A percentile compares a stretch with the other conserved stretches of the same genome.
These are phyloP conservation scores for Aspergillus ellipticus DNA, from an alignment of 495 filamentous ascomycete genomes.

Conservation along the genomic window DNA sequence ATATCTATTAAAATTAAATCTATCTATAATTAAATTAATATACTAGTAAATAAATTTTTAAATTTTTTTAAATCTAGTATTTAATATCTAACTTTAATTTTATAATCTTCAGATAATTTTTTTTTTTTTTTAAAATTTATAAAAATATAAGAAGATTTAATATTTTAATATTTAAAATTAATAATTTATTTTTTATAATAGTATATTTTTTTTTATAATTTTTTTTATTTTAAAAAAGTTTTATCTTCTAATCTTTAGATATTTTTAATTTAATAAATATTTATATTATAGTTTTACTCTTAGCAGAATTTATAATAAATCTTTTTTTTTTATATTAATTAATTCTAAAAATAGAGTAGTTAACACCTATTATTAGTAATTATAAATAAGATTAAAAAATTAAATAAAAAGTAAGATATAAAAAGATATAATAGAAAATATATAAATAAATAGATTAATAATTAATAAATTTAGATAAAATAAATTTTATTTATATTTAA, in stretches of 20 bases:
- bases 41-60: constrained; percentile 8
- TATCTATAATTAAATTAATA: constrained; percentile 2
- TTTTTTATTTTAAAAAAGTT: constrained; percentile 1
- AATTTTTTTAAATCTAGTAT: constrained; percentile 1
- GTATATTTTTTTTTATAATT: constrained; percentile 4
- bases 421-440: constrained; percentile 1
- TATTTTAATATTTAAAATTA: not conserved
- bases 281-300: constrained; percentile 1
- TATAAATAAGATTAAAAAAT: not conserved
- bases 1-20: not conserved
- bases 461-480: not conserved
- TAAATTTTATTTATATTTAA: too few species aligned
- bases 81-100: not conserved
- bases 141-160: constrained; percentile 1
- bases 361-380: not conserved
- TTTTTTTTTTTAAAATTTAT: constrained; percentile 6
- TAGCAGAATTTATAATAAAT: constrained; percentile 4
- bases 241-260: constrained; percentile 3
- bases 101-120: constrained; percentile 3
- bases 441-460: constrained; percentile 1
- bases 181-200: constrained; percentile 8
- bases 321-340: not conserved
- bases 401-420: constrained; percentile 3
- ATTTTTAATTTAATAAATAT: constrained; percentile 5
- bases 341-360: not conserved